These are phyloP conservation scores for Plasmodium chabaudi DNA, from an alignment of 169 alveolate species.

Conservation along the genomic window DNA sequence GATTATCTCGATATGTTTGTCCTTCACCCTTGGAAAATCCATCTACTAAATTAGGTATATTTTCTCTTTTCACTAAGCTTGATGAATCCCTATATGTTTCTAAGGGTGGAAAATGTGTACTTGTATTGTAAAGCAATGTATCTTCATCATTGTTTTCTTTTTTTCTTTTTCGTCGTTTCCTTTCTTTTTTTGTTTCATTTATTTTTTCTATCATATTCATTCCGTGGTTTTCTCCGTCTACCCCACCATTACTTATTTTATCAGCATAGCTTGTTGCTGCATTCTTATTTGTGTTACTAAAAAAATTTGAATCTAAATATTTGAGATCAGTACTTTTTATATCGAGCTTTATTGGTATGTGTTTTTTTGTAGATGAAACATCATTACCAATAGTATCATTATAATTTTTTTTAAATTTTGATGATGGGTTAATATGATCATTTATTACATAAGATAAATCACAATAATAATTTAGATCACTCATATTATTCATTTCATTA, in stretches of 20 bases:
- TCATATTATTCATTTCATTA: not conserved
- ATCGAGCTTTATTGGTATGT: slow-evolving; percentile 37
- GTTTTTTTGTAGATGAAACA: slow-evolving; percentile 20
- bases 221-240: slow-evolving; percentile 21
- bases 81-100: too few species aligned
- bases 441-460: slow-evolving; percentile 47
- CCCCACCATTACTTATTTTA: not conserved
- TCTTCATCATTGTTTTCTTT: not conserved
- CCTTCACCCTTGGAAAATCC: too few species aligned
- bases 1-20: too few species aligned
- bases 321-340: slow-evolving; percentile 34
- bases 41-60: too few species aligned
- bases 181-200: slow-evolving; percentile 35
- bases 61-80: too few species aligned
- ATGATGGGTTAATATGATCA: slow-evolving; percentile 39
- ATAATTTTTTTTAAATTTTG: slow-evolving; percentile 40
- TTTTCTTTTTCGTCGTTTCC: slow-evolving; percentile 23
- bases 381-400: slow-evolving; percentile 34
- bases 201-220: slow-evolving; percentile 29
- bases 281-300: slow-evolving; percentile 19
- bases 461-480: slow-evolving; percentile 42
- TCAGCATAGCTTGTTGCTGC: slow-evolving; percentile 1
- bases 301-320: slow-evolving; percentile 21
- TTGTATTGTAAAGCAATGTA: too few species aligned
- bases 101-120: too few species aligned